Base-by-base conservation (phyloP, 1,284 basidiomycete species). In the Ustilago xerochloae region DNA sequence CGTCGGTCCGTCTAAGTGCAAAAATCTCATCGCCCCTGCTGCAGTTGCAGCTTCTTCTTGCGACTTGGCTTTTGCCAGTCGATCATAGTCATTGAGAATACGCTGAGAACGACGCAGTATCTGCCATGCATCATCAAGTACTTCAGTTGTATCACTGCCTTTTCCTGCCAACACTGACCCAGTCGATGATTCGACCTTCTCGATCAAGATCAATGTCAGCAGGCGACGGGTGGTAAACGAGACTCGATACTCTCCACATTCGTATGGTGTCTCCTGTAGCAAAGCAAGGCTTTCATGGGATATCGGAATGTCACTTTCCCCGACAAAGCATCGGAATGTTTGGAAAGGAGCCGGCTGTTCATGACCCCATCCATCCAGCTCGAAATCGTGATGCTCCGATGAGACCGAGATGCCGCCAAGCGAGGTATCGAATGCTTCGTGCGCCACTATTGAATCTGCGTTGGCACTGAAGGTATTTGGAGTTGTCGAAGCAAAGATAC, bases 351-450 rank as follows among this genome's bases (percentile, higher is more conserved):
- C 24, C 16, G 74, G 64, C 36, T 54, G 28, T 54, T 76, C 74
- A 22, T 63, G 16, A 16, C 74, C 74, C 74, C 74, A 76, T 20
- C 74, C 74, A 24, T 76, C 74, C 6, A 76, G 58, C 33, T 76
- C 74, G 49, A 72, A 73, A 33, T 76, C 69, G 41, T 76, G 74
- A 41, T 76, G 69, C 33, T 65, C 50, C n/a, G 70, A 73, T 22
- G 51, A 59, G 6, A 66, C 46, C 15, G 55, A 66, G 2, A 47
- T 18, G 20, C 46, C 57, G 16, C 60, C 57, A 3, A 73, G 51
- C 26, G 63, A 67, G 0, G 53, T 59, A 30, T 67, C 70, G 10
- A 46, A n/a, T 4, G 52, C 30, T 15, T 65, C 68, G 1, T 36
- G 24, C 4, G 39, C 39, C 8, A 43, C 55, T 12, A 18, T 32